Percentiles rank a stretch among this genome's conserved stretches.
Conservation (phyloP, 192 early-diverging fungal genomes). For the Coemansia furcata region DNA sequence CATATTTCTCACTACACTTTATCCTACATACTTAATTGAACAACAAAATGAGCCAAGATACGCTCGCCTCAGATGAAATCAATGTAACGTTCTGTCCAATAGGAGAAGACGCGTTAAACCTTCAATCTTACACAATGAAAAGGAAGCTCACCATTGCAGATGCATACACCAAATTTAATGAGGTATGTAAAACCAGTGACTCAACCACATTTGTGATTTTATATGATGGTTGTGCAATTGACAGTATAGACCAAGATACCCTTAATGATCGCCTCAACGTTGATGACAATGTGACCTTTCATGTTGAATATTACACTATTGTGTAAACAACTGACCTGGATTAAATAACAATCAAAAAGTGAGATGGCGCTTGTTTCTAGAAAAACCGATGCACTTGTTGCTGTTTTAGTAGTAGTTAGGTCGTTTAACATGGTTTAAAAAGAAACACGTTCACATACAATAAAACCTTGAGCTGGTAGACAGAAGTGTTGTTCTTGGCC, state of each 20-base stretch:
- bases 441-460: neutral
- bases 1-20: neutral
- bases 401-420: neutral
- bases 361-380: neutral
- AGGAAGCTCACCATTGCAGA: neutral
- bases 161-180: neutral
- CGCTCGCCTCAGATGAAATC: neutral
- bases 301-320: no score
- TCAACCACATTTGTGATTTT: neutral
- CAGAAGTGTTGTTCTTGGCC: neutral
- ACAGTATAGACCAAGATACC: neutral
- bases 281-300: no score
- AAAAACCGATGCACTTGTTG: neutral
- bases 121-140: neutral
- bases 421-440: neutral
- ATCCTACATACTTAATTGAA: neutral
- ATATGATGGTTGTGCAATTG: neutral
- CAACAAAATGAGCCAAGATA: neutral
- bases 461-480: neutral
- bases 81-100: neutral
- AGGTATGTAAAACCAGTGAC: neutral
- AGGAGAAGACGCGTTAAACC: neutral
- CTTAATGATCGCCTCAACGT: neutral
- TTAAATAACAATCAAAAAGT: no score
- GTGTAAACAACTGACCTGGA: no score